Conservation (phyloP, 441 rosid species). For the Erodium texanum region DNA sequence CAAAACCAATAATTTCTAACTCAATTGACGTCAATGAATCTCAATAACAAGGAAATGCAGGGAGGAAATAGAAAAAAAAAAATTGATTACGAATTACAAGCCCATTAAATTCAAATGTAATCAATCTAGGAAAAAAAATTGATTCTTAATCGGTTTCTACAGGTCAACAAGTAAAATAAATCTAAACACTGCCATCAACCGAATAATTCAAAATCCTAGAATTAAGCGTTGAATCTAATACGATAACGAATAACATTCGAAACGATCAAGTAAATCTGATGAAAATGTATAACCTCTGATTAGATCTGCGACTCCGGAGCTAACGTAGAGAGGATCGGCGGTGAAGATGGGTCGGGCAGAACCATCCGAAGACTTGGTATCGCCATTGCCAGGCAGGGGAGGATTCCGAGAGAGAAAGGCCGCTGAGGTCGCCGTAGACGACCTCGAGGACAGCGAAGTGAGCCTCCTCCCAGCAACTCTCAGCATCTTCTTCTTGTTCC, state of each 20-base stretch:
- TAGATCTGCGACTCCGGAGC: not conserved
- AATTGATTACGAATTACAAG: not conserved
- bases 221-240: not conserved
- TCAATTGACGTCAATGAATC: not conserved
- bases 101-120: not conserved
- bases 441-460: not conserved
- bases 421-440: not conserved
- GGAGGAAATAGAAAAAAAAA: not conserved
- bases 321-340: not conserved
- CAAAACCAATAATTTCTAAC: not conserved
- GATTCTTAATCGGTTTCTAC: no score
- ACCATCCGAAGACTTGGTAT: not conserved
- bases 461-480: conserved; percentile 27
- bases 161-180: no score
- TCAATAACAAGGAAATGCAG: not conserved
- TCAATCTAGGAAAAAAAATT: no score
- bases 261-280: not conserved
- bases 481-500: not conserved
- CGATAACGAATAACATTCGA: not conserved
- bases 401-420: not conserved
- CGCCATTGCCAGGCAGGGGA: not conserved
- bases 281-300: not conserved
- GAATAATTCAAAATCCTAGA: not conserved
- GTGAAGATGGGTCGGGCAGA: not conserved
- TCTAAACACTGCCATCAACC: not conserved